phyloP scores from a whole-genome alignment of 805 yeast species.

The Kazachstania africana region DNA sequence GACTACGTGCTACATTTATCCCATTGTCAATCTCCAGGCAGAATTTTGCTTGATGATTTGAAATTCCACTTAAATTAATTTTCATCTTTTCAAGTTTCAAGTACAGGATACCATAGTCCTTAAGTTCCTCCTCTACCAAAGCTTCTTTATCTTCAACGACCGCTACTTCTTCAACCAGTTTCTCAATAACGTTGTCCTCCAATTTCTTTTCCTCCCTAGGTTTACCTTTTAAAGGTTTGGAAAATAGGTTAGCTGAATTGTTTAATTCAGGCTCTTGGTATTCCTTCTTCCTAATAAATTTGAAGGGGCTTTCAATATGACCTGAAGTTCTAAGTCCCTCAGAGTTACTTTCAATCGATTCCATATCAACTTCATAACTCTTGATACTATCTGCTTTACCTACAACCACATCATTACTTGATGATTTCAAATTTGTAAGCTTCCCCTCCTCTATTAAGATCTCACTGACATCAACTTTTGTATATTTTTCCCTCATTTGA shows the following conservation, averaged over 20 bases:
- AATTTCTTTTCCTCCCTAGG: background rate
- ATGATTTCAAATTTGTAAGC: constrained; percentile 15
- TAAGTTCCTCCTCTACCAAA: background rate
- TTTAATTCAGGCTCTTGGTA: background rate
- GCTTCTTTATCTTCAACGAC: background rate
- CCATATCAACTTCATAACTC: constrained; percentile 10
- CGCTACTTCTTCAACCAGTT: background rate
- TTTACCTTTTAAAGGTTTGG: background rate
- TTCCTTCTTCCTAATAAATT: too few species aligned
- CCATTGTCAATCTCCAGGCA: constrained; percentile 63
- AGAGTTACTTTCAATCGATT: background rate
- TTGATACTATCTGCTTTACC: constrained; percentile 13
- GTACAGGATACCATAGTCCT: constrained; percentile 39
- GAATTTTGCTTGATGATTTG: constrained; percentile 36
- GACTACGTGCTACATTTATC: constrained; percentile 62
- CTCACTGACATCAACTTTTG: too few species aligned
- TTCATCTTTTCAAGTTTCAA: constrained; percentile 37
- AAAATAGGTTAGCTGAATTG: background rate
- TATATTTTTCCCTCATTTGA: too few species aligned
- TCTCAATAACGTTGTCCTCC: background rate
- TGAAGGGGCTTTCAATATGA: too few species aligned
- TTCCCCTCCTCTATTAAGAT: too few species aligned
- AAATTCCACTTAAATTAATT: constrained; percentile 37
- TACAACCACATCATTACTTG: constrained; percentile 13
- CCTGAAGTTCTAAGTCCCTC: background rate